phyloP scores from a whole-genome alignment of 2,329 filamentous ascomycete genomes.

The Colletotrichum tanaceti region DNA sequence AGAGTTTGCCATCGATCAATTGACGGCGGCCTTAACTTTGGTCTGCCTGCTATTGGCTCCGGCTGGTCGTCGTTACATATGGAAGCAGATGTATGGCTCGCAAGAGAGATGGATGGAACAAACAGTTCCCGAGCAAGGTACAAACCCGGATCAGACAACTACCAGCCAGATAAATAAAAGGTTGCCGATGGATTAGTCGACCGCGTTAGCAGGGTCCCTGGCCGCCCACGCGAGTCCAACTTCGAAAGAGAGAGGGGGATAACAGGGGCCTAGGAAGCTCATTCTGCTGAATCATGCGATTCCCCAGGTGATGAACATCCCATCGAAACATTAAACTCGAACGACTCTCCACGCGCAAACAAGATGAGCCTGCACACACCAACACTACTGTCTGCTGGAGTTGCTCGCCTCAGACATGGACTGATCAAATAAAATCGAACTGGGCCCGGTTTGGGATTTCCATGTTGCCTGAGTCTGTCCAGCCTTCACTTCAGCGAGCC shows the following conservation, averaged over 20 bases:
- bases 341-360: constrained; percentile 1
- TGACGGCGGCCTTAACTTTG: neutral
- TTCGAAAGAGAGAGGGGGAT: constrained; percentile 1
- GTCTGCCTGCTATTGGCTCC: neutral
- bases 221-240: neutral
- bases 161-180: neutral
- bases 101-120: constrained; percentile 15
- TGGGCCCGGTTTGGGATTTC: neutral
- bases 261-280: neutral
- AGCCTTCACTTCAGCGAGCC: constrained; percentile 1
- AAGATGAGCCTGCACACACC: constrained; percentile 5
- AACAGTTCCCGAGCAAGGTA: constrained; percentile 18
- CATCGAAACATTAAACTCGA: constrained; percentile 13
- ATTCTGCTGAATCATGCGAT: constrained; percentile 16
- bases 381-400: neutral
- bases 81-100: neutral
- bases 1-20: neutral
- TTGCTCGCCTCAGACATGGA: neutral
- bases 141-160: constrained; percentile 4
- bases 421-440: neutral
- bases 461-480: neutral
- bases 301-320: constrained; percentile 9
- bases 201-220: constrained; percentile 1
- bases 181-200: neutral
- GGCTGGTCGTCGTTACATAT: neutral